Evolutionary conservation across 1,139 yeast species (phyloP), one percentile per base, ranked within the genome.

Genomic region (Meyerozyma carpophila): DNA sequence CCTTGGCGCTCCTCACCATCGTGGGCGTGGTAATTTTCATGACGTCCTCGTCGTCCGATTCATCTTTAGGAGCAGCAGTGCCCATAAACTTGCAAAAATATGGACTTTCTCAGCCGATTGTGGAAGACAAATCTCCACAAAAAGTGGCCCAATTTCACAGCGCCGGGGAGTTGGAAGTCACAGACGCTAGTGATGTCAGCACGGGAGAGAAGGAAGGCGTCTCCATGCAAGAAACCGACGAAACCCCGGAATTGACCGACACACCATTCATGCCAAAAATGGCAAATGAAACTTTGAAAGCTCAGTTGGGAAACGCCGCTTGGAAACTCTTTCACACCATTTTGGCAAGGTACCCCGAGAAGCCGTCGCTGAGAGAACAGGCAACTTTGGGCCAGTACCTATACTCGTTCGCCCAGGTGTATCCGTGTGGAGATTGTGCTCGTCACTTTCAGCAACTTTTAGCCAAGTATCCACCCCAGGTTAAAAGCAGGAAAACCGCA

Each of bases 361-460:
- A 68, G 27, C 98, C 98, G 13, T 65, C 81, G 1, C 53, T 58
- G 5, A 77, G 72, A 39, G 91, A 91, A 57, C 75, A 81, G 41
- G 61, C 72, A 31, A 84, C 94, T 8, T 68, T 93, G 42, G 54
- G 59, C 14, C 75, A 64, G 47, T 84, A 73, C 58, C 74, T 77
- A 47, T 71, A 61, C 9, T 65, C 81, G 32, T 85, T 84, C 65
- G 87, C 86, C 3, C 88, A 86, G 55, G 88, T 87, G 13, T 88
- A 88, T 52, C 96, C 96, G 0, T 88, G 95, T 64, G 95, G 96
- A 6, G 96, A 91, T 60, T 91, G 98, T 68, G 97, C 98, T 0
- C 74, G 89, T 52, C 98, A 93, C 63, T 93, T 93, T 62, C 85
- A 79, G 50, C 65, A 75, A 53, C 68, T 91, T 52, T 66, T 93